Conservation (phyloP, 768 basidiomycete species). For the Coprinopsis cinerea region DNA sequence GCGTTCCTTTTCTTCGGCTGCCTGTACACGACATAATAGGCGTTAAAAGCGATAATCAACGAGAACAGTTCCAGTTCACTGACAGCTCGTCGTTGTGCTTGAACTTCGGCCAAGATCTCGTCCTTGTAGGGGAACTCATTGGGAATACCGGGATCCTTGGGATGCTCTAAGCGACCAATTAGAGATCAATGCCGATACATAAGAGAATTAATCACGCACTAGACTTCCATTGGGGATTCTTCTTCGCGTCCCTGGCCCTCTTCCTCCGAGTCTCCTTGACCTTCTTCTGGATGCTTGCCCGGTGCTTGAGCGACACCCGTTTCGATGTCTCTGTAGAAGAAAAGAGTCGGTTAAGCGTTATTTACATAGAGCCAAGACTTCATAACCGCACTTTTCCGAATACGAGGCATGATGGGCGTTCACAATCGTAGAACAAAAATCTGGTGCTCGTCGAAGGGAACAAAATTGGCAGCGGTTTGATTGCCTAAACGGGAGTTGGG, state of each 20-base stretch:
- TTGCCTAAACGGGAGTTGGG: neutral
- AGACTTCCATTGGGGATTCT: slow-evolving; percentile 82
- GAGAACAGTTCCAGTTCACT: no score
- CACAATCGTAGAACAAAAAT: neutral
- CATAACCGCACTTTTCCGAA: slow-evolving; percentile 56
- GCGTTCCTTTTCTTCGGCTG: slow-evolving; percentile 68
- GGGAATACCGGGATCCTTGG: slow-evolving; percentile 91
- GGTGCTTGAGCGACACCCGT: slow-evolving; percentile 65
- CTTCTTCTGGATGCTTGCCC: slow-evolving; percentile 70
- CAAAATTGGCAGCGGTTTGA: neutral
- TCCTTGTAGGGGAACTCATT: slow-evolving; percentile 94
- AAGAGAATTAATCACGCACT: slow-evolving; percentile 43
- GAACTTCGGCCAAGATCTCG: slow-evolving; percentile 86
- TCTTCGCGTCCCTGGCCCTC: slow-evolving; percentile 65
- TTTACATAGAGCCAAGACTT: neutral
- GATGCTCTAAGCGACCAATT: slow-evolving; percentile 44
- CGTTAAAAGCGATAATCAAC: neutral
- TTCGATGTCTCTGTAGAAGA: slow-evolving; percentile 54
- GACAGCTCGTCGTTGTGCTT: slow-evolving; percentile 73
- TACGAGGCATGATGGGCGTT: slow-evolving; percentile 47
- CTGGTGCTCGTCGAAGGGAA: neutral
- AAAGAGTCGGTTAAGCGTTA: slow-evolving; percentile 1
- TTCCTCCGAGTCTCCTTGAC: slow-evolving; percentile 74
- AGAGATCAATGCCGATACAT: slow-evolving; percentile 3
- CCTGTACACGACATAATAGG: slow-evolving; percentile 32